Evolutionary conservation across 1,284 basidiomycete genomes (phyloP).

Genomic region (Mrakiaceae sp.): DNA sequence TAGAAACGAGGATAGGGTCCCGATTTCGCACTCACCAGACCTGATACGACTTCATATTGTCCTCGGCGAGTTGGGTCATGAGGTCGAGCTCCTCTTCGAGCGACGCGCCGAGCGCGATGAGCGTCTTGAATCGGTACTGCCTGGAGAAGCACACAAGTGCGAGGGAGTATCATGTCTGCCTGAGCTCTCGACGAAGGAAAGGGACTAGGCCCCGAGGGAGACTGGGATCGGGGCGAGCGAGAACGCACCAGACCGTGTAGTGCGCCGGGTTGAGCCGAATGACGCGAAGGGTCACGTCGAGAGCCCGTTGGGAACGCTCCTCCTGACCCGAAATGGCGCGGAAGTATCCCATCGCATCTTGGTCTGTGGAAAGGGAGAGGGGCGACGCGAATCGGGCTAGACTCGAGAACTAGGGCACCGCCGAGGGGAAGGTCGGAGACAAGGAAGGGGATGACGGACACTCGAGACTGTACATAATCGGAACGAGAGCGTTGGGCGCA

Average conservation of each 20-base stretch:
- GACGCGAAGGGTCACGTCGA: conserved; percentile 72
- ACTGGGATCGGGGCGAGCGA: not conserved
- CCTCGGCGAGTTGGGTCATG: conserved; percentile 71
- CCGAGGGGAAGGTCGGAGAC: not conserved
- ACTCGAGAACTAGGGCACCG: conserved; percentile 45
- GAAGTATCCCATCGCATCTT: conserved; percentile 83
- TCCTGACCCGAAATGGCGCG: conserved; percentile 61
- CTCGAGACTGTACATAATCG: conserved; percentile 75
- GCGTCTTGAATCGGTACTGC: conserved; percentile 83
- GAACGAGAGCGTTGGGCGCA: conserved; percentile 58
- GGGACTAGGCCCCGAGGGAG: not conserved
- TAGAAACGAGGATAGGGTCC: not conserved
- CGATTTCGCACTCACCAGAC: conserved; percentile 51
- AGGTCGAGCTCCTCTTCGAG: conserved; percentile 62
- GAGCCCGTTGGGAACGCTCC: conserved; percentile 66
- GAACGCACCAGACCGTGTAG: conserved; percentile 74
- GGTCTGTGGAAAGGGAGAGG: conserved; percentile 46
- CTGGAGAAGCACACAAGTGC: conserved; percentile 36
- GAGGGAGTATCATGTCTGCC: not conserved
- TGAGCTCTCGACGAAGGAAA: not conserved
- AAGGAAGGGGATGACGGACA: conserved; percentile 52
- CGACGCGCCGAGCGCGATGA: conserved; percentile 53
- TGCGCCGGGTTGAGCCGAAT: conserved; percentile 84
- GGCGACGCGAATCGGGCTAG: conserved; percentile 42
- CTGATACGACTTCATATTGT: conserved; percentile 84